Base-by-base conservation (phyloP, 169 alveolate genomes). In the Neospora caninum region DNA sequence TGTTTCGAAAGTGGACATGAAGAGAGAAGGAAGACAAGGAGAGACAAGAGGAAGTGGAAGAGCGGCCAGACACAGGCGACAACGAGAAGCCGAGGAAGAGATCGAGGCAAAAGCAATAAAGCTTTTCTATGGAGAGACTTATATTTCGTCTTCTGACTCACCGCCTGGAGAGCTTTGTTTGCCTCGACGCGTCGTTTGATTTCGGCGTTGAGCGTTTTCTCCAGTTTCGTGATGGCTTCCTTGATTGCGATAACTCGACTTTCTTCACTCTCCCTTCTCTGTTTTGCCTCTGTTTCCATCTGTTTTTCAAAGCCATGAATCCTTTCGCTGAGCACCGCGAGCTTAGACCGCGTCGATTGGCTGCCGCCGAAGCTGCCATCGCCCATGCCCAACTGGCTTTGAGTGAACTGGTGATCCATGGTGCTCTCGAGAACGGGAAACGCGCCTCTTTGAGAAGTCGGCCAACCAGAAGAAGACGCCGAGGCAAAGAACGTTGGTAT, bases 171-270 rank as follows among this genome's bases (percentile, higher is more conserved):
- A 38, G 95, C 95, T 67, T 94, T 94, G 78, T 92, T 94, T 36
- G 96, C 93, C 86, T 94, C 96, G 16, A 94, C 96, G 4, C 96
- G 64, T 43, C 95, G 78, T 42, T 94, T 94, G 80, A 94, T 92
- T 38, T 94, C 96, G 29, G 95, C 88, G 41, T 92, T 92, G 43
- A 94, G 92, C 43, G 96, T 92, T 41, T 80, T 91, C 49, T 94
- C 96, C n/a, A 94, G 93, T 38, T 94, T 94, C 9, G 73, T 49
- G 80, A 94, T 70, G 42, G 91, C 91, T 39, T 94, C 96, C 49
- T 73, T 91, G 49, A 92, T 80, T 18, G 93, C 93, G 80, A 41
- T 53, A 18, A 92, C 34, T 6, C 95, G 69, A 43, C 88, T 25
- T 54, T 92, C 95, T 41, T 94, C 96, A 31, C 93, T 67, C 69